A percentile compares a stretch with the other conserved stretches of the same genome.
phyloP scores from a whole-genome alignment of 1,139 yeast genomes.

The Keqinozyma sinolaborantium region DNA sequence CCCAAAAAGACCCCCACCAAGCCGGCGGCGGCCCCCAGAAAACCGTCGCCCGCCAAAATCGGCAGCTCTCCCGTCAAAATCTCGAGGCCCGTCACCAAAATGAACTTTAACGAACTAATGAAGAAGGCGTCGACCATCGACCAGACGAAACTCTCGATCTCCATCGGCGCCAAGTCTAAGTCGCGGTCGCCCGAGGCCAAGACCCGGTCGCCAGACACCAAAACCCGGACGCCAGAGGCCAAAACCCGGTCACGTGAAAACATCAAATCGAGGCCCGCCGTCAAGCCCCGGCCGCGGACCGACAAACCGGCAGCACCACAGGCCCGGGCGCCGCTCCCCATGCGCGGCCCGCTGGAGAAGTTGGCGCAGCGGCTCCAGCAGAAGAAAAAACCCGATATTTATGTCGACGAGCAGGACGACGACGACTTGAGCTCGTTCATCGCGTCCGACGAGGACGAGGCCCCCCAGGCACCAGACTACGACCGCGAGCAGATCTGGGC shows the following conservation, averaged over 20 bases:
- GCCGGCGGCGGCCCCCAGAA: slow-evolving; percentile 2
- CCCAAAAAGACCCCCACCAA: slow-evolving; percentile 5
- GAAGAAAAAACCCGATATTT: slow-evolving; percentile 10
- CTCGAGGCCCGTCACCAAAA: slow-evolving; percentile 25
- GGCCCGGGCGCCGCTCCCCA: slow-evolving; percentile 21
- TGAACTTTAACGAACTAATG: slow-evolving; percentile 67
- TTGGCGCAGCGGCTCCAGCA: slow-evolving; percentile 25
- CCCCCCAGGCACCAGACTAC: slow-evolving; percentile 40
- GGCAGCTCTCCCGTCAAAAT: slow-evolving; percentile 8
- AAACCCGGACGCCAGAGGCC: slow-evolving; percentile 17
- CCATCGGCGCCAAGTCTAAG: slow-evolving; percentile 24
- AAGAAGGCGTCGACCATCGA: slow-evolving; percentile 62
- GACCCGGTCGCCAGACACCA: slow-evolving; percentile 34
- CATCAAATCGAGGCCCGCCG: not conserved
- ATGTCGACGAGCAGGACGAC: slow-evolving; percentile 19
- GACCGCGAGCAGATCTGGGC: slow-evolving; percentile 89
- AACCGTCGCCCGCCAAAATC: slow-evolving; percentile 10
- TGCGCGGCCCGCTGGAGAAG: slow-evolving; percentile 15
- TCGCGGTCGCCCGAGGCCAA: slow-evolving; percentile 30
- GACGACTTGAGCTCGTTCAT: slow-evolving; percentile 48
- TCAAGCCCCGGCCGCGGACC: slow-evolving; percentile 12
- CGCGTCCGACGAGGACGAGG: slow-evolving; percentile 57
- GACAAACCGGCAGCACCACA: slow-evolving; percentile 5
- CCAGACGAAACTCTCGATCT: slow-evolving; percentile 35
- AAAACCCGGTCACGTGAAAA: too few relatives aligned